Evolutionary conservation across 805 yeast genomes (phyloP).

Genomic region (Priceomyces fermenticarens): DNA sequence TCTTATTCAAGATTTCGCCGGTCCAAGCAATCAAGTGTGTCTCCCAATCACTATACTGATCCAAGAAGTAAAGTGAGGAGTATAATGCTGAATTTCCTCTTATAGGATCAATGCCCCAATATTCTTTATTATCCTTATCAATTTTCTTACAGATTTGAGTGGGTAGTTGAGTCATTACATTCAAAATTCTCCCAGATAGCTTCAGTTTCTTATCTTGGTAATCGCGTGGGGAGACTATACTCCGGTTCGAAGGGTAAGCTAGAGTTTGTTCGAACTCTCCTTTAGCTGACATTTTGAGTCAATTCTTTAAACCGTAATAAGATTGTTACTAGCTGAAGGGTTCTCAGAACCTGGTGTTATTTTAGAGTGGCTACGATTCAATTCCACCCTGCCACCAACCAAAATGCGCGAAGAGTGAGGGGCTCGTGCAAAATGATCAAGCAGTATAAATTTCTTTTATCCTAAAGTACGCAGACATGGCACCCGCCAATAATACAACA

Average conservation of each 20-base stretch:
- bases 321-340: no score
- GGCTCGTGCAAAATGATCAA: no score
- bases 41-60: constrained; percentile 75
- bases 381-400: no score
- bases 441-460: no score
- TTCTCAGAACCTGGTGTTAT: no score
- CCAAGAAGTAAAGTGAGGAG: constrained; percentile 66
- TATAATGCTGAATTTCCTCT: constrained; percentile 85
- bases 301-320: no score
- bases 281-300: constrained; percentile 2
- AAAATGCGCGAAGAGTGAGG: no score
- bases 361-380: no score
- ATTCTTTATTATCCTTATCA: constrained; percentile 24
- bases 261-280: constrained; percentile 9
- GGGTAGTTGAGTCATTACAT: constrained; percentile 68
- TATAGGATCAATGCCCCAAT: constrained; percentile 59
- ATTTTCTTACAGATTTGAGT: constrained; percentile 50
- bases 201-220: constrained; percentile 25
- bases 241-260: constrained; percentile 20
- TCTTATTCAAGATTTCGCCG: constrained; percentile 64
- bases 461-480: no score
- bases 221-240: constrained; percentile 26
- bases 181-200: constrained; percentile 64
- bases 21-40: constrained; percentile 92
- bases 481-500: constrained; percentile 8